Conservation (phyloP, 2,329 filamentous ascomycete genomes). For the Xylariaceae sp. region DNA sequence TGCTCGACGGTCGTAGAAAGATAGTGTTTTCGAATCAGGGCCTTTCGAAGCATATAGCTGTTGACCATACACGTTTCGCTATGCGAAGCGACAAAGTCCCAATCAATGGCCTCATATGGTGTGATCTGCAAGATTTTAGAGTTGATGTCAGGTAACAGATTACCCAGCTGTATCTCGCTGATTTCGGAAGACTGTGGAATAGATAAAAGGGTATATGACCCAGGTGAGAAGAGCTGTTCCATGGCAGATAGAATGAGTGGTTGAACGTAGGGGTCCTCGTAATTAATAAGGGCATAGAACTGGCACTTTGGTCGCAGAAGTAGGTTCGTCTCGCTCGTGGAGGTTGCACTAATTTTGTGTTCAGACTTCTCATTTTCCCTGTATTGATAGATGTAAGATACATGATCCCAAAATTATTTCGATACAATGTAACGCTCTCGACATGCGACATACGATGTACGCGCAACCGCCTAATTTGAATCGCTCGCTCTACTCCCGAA, state of each 20-base stretch:
- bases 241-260: conserved; percentile 77
- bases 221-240: conserved; percentile 51
- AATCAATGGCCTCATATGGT: conserved; percentile 84
- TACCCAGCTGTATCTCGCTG: conserved; percentile 28
- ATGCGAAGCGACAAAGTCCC: conserved; percentile 65
- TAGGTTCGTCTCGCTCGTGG: conserved; percentile 12
- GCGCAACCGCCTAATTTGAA: neutral
- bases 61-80: conserved; percentile 66
- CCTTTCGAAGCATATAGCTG: conserved; percentile 93
- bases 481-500: too few species aligned
- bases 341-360: conserved; percentile 5
- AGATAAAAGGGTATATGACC: conserved; percentile 51
- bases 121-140: conserved; percentile 69
- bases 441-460: neutral
- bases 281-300: conserved; percentile 72
- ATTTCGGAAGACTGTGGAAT: conserved; percentile 28
- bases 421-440: conserved; percentile 2
- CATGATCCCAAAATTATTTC: conserved; percentile 4
- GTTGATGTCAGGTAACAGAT: conserved; percentile 33
- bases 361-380: conserved; percentile 17
- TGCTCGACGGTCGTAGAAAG: conserved; percentile 76
- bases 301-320: conserved; percentile 27
- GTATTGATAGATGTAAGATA: conserved; percentile 16
- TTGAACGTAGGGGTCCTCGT: conserved; percentile 86
- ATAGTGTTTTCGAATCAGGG: conserved; percentile 94